Evolutionary conservation across 163 green algal genomes (phyloP).

Genomic region (Chlamydomonas reinhardtii): DNA sequence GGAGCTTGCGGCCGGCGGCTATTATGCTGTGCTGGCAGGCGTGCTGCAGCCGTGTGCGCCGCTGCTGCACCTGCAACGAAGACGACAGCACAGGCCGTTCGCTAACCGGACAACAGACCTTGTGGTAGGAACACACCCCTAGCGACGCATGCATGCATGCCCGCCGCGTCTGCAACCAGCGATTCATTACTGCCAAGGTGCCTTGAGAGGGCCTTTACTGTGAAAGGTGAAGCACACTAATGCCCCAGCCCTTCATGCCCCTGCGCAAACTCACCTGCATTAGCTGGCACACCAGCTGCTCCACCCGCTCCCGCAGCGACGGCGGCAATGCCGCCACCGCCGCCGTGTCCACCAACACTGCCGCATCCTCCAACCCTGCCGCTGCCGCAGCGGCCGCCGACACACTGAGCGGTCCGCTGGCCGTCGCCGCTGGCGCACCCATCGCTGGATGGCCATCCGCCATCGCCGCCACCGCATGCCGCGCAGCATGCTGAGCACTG

Average conservation of each 20-base stretch:
- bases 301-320: slow-evolving; percentile 26
- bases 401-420: neutral
- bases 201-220: too few relatives aligned
- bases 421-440: neutral
- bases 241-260: too few relatives aligned
- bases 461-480: too few relatives aligned
- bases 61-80: slow-evolving; percentile 46
- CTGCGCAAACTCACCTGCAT: slow-evolving; percentile 2
- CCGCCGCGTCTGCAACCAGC: neutral
- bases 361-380: neutral
- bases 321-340: slow-evolving; percentile 35
- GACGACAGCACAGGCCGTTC: neutral
- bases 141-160: too few relatives aligned
- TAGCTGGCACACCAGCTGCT: slow-evolving; percentile 39
- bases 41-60: slow-evolving; percentile 26
- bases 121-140: too few relatives aligned
- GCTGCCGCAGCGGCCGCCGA: neutral
- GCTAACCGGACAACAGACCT: too few relatives aligned
- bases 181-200: too few relatives aligned
- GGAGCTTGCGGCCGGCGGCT: slow-evolving; percentile 37
- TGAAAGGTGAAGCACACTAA: too few relatives aligned
- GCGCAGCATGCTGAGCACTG: too few relatives aligned
- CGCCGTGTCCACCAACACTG: slow-evolving; percentile 23
- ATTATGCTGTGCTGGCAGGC: slow-evolving; percentile 41
- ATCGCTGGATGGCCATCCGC: too few relatives aligned